Percentiles rank a stretch among this genome's conserved stretches.
Conservation (phyloP, 2,329 filamentous ascomycete species). For the Colletotrichum sp. region DNA sequence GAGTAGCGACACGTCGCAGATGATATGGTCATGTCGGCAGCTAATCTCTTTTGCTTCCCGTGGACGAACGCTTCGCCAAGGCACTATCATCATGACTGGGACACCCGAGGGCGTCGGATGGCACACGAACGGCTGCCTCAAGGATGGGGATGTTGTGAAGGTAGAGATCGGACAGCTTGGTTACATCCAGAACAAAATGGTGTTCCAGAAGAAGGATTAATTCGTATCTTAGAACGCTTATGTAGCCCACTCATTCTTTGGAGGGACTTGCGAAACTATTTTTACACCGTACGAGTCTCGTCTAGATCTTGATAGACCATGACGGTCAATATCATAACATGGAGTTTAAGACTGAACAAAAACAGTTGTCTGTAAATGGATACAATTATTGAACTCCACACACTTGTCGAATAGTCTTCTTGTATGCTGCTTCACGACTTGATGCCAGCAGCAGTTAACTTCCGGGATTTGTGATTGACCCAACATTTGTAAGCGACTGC, state of each 20-base stretch:
- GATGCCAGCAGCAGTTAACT: not conserved
- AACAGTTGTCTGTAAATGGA: not conserved
- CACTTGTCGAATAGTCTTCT: not conserved
- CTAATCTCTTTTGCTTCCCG: slow-evolving; percentile 32
- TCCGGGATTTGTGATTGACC: too few species aligned
- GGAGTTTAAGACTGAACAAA: not conserved
- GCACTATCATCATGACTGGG: slow-evolving; percentile 49
- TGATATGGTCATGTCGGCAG: slow-evolving; percentile 2
- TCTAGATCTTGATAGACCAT: not conserved
- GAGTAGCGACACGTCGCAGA: slow-evolving; percentile 24
- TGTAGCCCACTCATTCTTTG: not conserved
- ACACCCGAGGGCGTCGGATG: slow-evolving; percentile 40
- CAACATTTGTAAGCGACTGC: not conserved
- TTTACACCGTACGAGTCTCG: not conserved
- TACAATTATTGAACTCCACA: not conserved
- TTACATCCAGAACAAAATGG: not conserved
- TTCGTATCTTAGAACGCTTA: not conserved
- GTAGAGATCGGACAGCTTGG: not conserved
- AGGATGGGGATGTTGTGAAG: not conserved
- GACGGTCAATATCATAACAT: not conserved
- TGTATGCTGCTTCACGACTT: not conserved
- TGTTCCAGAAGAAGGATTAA: not conserved
- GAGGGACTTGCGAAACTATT: not conserved
- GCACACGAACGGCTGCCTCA: not conserved
- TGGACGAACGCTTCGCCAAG: slow-evolving; percentile 38